Evolutionary conservation across 1,284 basidiomycete species (phyloP), one percentile per base, ranked within the genome.

Genomic region (Tylopilus sp.): DNA sequence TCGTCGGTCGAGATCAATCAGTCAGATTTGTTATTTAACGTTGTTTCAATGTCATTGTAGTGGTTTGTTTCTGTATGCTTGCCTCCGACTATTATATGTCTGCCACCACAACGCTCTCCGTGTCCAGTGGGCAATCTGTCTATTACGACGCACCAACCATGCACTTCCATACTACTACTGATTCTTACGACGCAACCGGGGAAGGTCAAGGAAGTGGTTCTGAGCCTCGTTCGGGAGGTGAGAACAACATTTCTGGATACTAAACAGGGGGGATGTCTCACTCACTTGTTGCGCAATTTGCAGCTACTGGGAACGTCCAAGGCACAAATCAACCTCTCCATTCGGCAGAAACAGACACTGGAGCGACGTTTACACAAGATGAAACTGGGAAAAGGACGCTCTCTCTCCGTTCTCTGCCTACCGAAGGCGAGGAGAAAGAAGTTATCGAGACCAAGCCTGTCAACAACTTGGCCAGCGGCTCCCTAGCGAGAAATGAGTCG

Each of bases 71-170:
- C 39, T 41, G 33, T 57, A 52, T 18, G 29, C 12, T 61, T 41
- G 18, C 61, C 58, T 22, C 36, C 55, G 32, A 56, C 49, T 26
- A 56, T 58, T 65, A 7, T 49, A 77, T 76, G 75, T 70, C 67
- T 66, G 12, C 18, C n/a, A 57, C 64, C 60, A 41, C 65, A 16
- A 56, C 64, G 13, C 59, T 53, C 19, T 74, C 77, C 5, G 44
- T 58, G n/a, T 67, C 73, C 41, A 77, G 77, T 51, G 55, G 51
- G 41, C 64, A 72, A 53, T 67, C 69, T 41, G 10, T 13, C 32
- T 77, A 79, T 61, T 76, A 76, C 61, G 77, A 80, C 76, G 74
- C 68, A n/a, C 60, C 57, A 15, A 56, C 52, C 39, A 79, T 68
- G 76, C 65, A 69, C 24, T 63, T 57, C 44, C 22, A 49, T 56